Percentiles rank a stretch among this genome's conserved stretches.
Evolutionary conservation across 371 early-diverging fungal genomes (phyloP).

Genomic region (Entomophthora muscae): DNA sequence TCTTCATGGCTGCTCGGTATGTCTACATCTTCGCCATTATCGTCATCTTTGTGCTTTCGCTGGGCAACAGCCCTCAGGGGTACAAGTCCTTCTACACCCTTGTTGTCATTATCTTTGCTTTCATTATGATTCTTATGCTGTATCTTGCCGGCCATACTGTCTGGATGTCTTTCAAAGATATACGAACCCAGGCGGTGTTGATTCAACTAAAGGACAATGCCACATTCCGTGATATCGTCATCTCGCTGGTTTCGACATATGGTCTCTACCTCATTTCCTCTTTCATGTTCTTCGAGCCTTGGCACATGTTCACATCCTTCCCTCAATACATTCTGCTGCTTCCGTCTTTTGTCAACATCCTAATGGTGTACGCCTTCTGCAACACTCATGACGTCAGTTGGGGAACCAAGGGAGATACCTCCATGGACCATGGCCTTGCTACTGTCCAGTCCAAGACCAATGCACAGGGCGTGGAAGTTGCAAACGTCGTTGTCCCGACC

Average conservation of each 20-base stretch:
- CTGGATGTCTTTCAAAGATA: not conserved
- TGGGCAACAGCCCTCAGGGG: slow-evolving; percentile 74
- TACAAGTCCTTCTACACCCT: slow-evolving; percentile 43
- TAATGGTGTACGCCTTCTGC: slow-evolving; percentile 49
- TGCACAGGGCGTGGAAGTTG: slow-evolving; percentile 13
- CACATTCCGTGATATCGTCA: slow-evolving; percentile 29
- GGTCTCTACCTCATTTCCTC: slow-evolving; percentile 41
- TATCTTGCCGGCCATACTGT: slow-evolving; percentile 16
- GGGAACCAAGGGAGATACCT: slow-evolving; percentile 85
- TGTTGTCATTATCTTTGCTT: slow-evolving; percentile 31
- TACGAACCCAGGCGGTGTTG: slow-evolving; percentile 8
- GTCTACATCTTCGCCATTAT: slow-evolving; percentile 46
- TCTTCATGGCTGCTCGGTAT: slow-evolving; percentile 29
- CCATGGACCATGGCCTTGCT: slow-evolving; percentile 16
- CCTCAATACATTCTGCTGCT: slow-evolving; percentile 37
- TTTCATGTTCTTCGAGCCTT: slow-evolving; percentile 38
- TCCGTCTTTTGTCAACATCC: slow-evolving; percentile 37
- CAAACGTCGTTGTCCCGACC: slow-evolving; percentile 42
- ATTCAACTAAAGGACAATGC: slow-evolving; percentile 12
- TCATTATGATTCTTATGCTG: slow-evolving; percentile 37
- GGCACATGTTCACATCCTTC: slow-evolving; percentile 46
- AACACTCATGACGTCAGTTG: slow-evolving; percentile 60
- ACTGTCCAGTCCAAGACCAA: slow-evolving; percentile 39
- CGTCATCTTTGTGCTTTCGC: slow-evolving; percentile 38
- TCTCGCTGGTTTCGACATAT: slow-evolving; percentile 38